Evolutionary conservation across 306 rosid species (phyloP), one percentile per base, ranked within the genome.

Genomic region (Prosopis cineraria): DNA sequence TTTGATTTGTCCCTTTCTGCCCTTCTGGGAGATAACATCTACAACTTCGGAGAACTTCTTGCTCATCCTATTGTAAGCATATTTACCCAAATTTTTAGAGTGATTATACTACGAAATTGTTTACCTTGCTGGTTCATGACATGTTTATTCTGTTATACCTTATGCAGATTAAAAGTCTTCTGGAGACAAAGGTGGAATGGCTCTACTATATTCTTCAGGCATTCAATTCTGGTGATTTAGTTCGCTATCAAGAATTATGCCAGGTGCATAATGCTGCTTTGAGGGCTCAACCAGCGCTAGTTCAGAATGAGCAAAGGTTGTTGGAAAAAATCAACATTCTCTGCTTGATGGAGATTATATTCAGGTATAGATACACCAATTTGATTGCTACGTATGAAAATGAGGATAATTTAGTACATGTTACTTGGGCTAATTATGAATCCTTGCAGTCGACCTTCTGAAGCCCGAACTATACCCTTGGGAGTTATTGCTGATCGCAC

Each of bases 1-100:
- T 96, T 93, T 85, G 99, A 96, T 86, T 82, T 96, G 71, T 96
- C 98, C 58, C 99, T 96, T 60, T 91, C 99, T 81, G 99, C 99
- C 6, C 91, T 96, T 17, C 84, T 93, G 75, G 99, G 99, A 79
- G 99, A 96, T 69, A 96, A 96, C 83, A 93, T 96, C 80, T 93
- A 96, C 94, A 96, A 96, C 87, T 96, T 96, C 48, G 99, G 99
- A 72, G 99, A 96, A 84, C 87, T 96, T 70, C 98, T 96, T 67
- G 99, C 97, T 55, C 99, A 96, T 81, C 99, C 99, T 70, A 89
- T 96, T 14, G 99, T 96, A 86, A 90, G 99, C 83, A 75, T 50
- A 63, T 67, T 19, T 62, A 58, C 37, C 13, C 45, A 58, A 17
- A 22, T 2, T 53, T 74, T 62, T 59, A 47, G 11, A 68, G 19